These are phyloP conservation scores for Oropetium thomaeum DNA, from an alignment of 176 grass and related monocot genomes.

Conservation along the genomic window DNA sequence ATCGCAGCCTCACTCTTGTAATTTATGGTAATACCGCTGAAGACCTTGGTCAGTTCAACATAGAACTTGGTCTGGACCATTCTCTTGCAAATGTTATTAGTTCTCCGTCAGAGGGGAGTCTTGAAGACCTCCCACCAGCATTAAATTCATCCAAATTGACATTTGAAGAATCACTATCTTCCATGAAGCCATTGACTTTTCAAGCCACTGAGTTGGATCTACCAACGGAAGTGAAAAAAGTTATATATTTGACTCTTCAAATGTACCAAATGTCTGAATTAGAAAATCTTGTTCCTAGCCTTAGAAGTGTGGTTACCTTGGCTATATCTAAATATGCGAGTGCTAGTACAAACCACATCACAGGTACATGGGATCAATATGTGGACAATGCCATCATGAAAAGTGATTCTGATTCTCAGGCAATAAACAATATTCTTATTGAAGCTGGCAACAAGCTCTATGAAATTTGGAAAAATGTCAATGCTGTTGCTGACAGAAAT, in stretches of 20 bases:
- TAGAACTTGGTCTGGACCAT: conserved; percentile 87
- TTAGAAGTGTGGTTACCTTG: conserved; percentile 60
- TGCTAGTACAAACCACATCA: conserved; percentile 34
- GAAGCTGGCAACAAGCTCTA: conserved; percentile 55
- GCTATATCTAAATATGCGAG: conserved; percentile 55
- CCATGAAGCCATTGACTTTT: conserved; percentile 61
- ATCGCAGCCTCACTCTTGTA: conserved; percentile 88
- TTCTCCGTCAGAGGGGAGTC: conserved; percentile 87
- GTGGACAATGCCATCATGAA: conserved; percentile 11
- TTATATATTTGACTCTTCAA: conserved; percentile 65
- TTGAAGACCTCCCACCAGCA: conserved; percentile 88
- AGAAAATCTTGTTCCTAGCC: conserved; percentile 51
- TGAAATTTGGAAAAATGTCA: conserved; percentile 59
- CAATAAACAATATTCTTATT: conserved; percentile 37
- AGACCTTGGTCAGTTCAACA: conserved; percentile 98
- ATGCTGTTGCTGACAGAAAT: conserved; percentile 32
- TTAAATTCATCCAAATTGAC: conserved; percentile 63
- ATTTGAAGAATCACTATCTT: conserved; percentile 69
- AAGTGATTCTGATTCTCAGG: conserved; percentile 31
- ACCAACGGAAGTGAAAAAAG: conserved; percentile 59
- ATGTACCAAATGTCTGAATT: conserved; percentile 51
- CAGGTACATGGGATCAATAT: conserved; percentile 48
- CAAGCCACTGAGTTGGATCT: conserved; percentile 52
- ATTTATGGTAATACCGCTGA: conserved; percentile 97
- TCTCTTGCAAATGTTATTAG: conserved; percentile 83